Conservation (phyloP, 2,329 filamentous ascomycete species). For the Metarhizium album region DNA sequence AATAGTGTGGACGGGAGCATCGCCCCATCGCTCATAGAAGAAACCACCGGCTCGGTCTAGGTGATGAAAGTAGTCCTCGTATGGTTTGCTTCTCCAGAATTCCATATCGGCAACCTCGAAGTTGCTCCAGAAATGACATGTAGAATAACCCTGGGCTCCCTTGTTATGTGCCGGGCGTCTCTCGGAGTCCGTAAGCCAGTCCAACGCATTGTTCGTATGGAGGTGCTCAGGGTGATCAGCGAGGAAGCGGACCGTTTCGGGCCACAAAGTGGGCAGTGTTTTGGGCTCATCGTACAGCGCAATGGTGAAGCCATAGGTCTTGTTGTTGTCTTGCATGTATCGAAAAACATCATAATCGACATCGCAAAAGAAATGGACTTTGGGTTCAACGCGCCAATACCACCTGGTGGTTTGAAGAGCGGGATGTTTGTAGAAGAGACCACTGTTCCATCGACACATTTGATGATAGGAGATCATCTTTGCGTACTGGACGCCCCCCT, state of each 20-base stretch:
- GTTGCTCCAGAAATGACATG: constrained; percentile 99
- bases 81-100: constrained; percentile 83
- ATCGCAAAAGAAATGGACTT: constrained; percentile 98
- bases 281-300: constrained; percentile 88
- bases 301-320: constrained; percentile 98
- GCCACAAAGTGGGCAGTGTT: constrained; percentile 83
- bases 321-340: constrained; percentile 97
- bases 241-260: constrained; percentile 88
- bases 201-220: constrained; percentile 72
- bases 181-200: constrained; percentile 72
- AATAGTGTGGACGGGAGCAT: constrained; percentile 93
- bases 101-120: constrained; percentile 92
- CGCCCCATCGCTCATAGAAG: constrained; percentile 98
- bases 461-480: constrained; percentile 87
- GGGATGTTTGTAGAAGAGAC: constrained; percentile 94
- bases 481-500: constrained; percentile 84
- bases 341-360: constrained; percentile 97
- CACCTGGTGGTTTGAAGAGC: constrained; percentile 73
- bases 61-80: constrained; percentile 94
- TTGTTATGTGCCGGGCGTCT: constrained; percentile 69
- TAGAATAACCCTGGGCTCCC: constrained; percentile 86
- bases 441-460: constrained; percentile 99
- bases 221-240: constrained; percentile 73
- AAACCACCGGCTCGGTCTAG: constrained; percentile 94
- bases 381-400: constrained; percentile 98